Base-by-base conservation (phyloP, 108 stramenopile species). In the Schizochytrium sp. region DNA sequence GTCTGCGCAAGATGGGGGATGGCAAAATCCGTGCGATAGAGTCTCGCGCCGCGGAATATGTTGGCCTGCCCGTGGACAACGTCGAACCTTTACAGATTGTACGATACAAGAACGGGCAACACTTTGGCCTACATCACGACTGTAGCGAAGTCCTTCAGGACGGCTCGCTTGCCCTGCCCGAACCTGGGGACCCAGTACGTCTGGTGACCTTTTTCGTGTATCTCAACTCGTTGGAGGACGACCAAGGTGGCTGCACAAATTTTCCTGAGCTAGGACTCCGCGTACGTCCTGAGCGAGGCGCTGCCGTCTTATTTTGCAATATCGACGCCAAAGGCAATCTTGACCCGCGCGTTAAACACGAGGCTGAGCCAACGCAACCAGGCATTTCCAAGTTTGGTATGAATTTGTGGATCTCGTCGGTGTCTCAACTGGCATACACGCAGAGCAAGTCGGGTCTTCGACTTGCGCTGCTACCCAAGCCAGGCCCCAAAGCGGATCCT, bases 71-170 rank as follows among this genome's bases (percentile, higher is more conserved):
- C 28, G 60, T 44, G 19, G 60, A 58, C 43, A 43, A 72, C 21
- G 88, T 95, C 5, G 95, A 95, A 83, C 90, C 93, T 4, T 57
- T 95, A 19, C 95, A 95, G 58, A 57, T 95, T 44, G 95, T 95
- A 12, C 93, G 94, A 14, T 95, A 95, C 69, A 58, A 87, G n/a
- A 90, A 88, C 5, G 94, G 94, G 21, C 90, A 95, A 87, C 94
- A 93, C 87, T 95, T 95, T 87, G 93, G 94, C 23, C 83, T 92
- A 10, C 95, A 95, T 58, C 95, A 95, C 87, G 95, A 95, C 89
- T 58, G 93, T 87, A 93, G 95, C 44, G 91, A 88, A n/a, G 48
- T 94, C 19, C 90, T 89, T 3, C 91, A 93, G 45, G 72, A 90
- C 47, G 95, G 94, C 45, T 60, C 87, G 5, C 94, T 95, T 4